Evolutionary conservation across 169 alveolate genomes (phyloP), one percentile per base, ranked within the genome.

Genomic region (Plasmodium vinckei): DNA sequence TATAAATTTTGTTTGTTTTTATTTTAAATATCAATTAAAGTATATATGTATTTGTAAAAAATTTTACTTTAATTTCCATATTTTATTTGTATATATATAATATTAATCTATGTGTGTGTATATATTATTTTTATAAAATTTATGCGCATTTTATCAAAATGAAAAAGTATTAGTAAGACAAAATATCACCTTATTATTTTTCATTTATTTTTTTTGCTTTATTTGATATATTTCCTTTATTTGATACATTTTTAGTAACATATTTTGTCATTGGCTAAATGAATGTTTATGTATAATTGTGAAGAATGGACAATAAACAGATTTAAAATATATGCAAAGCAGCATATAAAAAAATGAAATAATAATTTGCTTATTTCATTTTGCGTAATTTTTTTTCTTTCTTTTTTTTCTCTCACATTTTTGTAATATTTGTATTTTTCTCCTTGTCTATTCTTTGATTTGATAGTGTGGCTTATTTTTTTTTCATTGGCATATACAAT

Each of bases 131-230:
- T 51, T 13, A 51, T 51, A 13, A 12, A 51, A 51, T 51, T 51
- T 51, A 0, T 57, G 65, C 65, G 42, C 2, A 10, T 19, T 13
- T 19, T 19, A n/a, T 57, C 0, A 13, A 13, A 57, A 12, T n/a
- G 65, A 12, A 57, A 57, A 57, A 17, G 25, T 57, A 23, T 57
- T 57, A 57, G 7, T 57, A 27, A 57, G 65, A 57, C 65, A 57
- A 57, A 57, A 57, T 15, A n/a, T 57, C 10, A 13, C 19, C 65
- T 57, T 23, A 13, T 57, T 9, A n/a, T 15, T 19, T 57, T 57
- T 57, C 42, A 33, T 33, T 33, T 33, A 3, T 33, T 33, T 33
- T 33, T 33, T 33, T 33, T 33, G 0, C 7, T 33, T 33, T 33
- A 3, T 33, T 33, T 33, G 6, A 33, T 33, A 33, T 33, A 33